A percentile compares a stretch with the other conserved stretches of the same genome.
phyloP scores from a whole-genome alignment of 495 filamentous ascomycete genomes.

The Tuber aestivum region DNA sequence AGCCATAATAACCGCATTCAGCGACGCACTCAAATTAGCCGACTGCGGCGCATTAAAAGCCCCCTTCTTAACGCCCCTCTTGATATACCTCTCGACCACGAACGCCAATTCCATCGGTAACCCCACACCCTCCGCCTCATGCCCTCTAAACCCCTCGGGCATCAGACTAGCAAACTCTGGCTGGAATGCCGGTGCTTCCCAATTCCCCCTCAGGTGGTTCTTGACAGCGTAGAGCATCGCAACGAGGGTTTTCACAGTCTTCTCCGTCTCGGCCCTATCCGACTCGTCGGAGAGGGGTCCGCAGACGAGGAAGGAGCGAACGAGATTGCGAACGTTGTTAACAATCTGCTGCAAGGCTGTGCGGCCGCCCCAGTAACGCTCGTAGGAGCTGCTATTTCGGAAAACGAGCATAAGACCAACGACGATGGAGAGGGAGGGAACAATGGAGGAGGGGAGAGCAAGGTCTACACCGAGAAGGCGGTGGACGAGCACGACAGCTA shows the following conservation, averaged over 20 bases:
- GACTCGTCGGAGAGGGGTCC: constrained; percentile 48
- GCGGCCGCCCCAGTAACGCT: constrained; percentile 66
- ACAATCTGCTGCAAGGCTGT: constrained; percentile 55
- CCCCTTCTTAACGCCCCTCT: constrained; percentile 49
- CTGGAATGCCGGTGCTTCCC: constrained; percentile 51
- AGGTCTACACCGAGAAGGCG: constrained; percentile 52
- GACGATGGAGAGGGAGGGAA: constrained; percentile 71
- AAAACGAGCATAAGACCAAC: constrained; percentile 78
- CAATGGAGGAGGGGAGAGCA: constrained; percentile 60
- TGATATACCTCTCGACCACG: constrained; percentile 64
- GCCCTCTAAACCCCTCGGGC: constrained; percentile 54
- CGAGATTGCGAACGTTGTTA: constrained; percentile 59
- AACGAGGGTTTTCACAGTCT: constrained; percentile 50
- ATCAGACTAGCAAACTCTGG: constrained; percentile 59
- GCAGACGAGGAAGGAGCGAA: constrained; percentile 53
- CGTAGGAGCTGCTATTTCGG: constrained; percentile 66
- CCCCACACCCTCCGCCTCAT: constrained; percentile 60
- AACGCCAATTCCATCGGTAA: constrained; percentile 61
- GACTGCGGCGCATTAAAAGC: constrained; percentile 42
- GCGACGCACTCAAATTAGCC: constrained; percentile 53
- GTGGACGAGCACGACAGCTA: constrained; percentile 59
- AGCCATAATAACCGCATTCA: constrained; percentile 58
- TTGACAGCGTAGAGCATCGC: constrained; percentile 71
- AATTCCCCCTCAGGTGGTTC: constrained; percentile 68
- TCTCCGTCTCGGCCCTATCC: constrained; percentile 51